Base-by-base conservation (phyloP, 352 stramenopile genomes). In the Phytophthora multivora region DNA sequence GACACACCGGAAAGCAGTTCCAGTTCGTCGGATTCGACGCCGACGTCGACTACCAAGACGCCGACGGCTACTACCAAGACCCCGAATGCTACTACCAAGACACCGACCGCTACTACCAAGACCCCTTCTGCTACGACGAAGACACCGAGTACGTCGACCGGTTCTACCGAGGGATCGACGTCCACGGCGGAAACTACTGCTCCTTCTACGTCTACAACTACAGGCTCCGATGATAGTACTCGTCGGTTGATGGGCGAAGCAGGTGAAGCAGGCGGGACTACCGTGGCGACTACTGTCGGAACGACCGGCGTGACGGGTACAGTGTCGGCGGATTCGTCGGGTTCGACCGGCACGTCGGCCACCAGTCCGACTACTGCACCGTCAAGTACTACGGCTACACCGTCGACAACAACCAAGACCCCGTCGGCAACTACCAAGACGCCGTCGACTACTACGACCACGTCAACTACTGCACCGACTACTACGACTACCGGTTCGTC, bases 31-130 rank as follows among this genome's bases (percentile, higher is more conserved):
- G 48, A 18, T 33, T 45, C 33, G 6, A 65, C 67, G 3, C 30
- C 63, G 15, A 60, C 68, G 42, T 51, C 75, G 4, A 77, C 58
- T 1, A 74, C 66, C 3, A 71, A 52, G 13, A 57, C 63, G 3
- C 48, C 69, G 13, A 50, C 57, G 21, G 49, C 67, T 5, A 59
- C 56, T 6, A 75, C 71, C 0, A 56, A 71, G 33, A 75, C 63
- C 9, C 51, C 66, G 10, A 42, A 51, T 21, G 25, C 51, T 7
- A 71, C 57, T 5, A 63, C 56, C 1, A 71, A 71, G 28, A 68
- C 75, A 16, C 68, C 74, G 9, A 51, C 62, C 5, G 25, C 66
- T 1, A 59, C 66, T 1, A 69, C 72, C 8, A 56, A 62, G 21
- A 70, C 65, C 9, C 57, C 68, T 8, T 18, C 21, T 21, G n/a